Conservation (phyloP, 2,329 filamentous ascomycete genomes). For the Ceratocystis cubensis region DNA sequence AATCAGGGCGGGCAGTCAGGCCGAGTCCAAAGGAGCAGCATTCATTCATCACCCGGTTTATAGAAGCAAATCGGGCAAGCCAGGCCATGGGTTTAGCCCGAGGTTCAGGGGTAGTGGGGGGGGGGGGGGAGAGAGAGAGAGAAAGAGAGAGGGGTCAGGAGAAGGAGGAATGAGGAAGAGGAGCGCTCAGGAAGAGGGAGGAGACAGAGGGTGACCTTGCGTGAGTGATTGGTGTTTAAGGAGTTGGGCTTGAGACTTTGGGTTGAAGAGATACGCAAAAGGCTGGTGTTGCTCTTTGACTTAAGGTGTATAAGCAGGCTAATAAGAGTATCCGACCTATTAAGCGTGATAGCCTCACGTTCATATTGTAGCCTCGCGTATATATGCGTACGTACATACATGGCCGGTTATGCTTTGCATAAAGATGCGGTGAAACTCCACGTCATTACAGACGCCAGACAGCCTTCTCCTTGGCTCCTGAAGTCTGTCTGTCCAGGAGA, state of each 20-base stretch:
- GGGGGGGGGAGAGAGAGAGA: neutral
- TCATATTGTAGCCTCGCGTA: neutral
- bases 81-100: neutral
- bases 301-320: neutral
- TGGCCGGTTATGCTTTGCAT: neutral
- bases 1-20: neutral
- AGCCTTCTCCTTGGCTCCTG: too few relatives aligned
- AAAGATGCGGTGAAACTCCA: neutral
- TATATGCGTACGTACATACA: neutral
- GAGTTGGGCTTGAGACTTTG: neutral
- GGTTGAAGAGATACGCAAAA: neutral
- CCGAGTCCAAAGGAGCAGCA: neutral
- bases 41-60: neutral
- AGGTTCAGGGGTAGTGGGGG: neutral
- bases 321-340: neutral
- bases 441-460: neutral
- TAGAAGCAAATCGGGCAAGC: neutral
- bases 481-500: too few relatives aligned
- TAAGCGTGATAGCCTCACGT: neutral
- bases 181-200: neutral
- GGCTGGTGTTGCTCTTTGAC: neutral
- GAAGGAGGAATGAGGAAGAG: neutral
- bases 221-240: neutral
- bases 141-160: neutral
- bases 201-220: neutral